Evolutionary conservation across 2,329 filamentous ascomycete genomes (phyloP), one percentile per base, ranked within the genome.

Genomic region (Aotearoamyces nothofagi): DNA sequence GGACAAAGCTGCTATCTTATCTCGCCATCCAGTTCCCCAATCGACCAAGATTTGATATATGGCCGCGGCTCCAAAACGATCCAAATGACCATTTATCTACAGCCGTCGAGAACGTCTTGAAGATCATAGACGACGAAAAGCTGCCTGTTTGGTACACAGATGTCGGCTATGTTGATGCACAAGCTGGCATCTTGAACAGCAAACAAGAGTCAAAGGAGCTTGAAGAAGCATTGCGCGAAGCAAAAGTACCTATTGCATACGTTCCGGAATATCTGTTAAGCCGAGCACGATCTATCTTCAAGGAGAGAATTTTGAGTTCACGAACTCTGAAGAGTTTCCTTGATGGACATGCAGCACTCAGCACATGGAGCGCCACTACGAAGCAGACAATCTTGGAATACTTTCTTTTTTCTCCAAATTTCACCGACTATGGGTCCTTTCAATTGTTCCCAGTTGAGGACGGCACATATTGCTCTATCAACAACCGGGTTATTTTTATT

Each of bases 1-100:
- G 49, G 50, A 32, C 38, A 19, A 36, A 37, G 9, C 29, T 46
- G 9, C 28, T 45, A 8, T 5, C 9, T 19, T 16, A 32, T 20
- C 11, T 42, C 7, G 36, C 34, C 5, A 16, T 11, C 20, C 19
- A 36, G 2, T 29, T 36, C 24, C 32, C 33, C 7, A 2, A 15
- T 3, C 15, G 35, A 10, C 7, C 33, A 30, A 16, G 33, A 1
- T 44, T 40, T 31, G 27, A 36, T 3, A 24, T 16, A 10, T 44
- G 42, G 39, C 42, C 43, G 8, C 28, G 28, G n/a, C 22, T 10
- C 9, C 23, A 28, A 4, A 22, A 32, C 8, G 34, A 32, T 24
- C 10, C 26, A 4, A 19, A 28, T 9, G 32, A 36, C n/a, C 24
- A 29, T 4, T 33, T 41, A 8, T 38, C 27, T 4, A 24, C 31